Base-by-base conservation (phyloP, 2,329 filamentous ascomycete genomes). In the Fusarium sp. region DNA sequence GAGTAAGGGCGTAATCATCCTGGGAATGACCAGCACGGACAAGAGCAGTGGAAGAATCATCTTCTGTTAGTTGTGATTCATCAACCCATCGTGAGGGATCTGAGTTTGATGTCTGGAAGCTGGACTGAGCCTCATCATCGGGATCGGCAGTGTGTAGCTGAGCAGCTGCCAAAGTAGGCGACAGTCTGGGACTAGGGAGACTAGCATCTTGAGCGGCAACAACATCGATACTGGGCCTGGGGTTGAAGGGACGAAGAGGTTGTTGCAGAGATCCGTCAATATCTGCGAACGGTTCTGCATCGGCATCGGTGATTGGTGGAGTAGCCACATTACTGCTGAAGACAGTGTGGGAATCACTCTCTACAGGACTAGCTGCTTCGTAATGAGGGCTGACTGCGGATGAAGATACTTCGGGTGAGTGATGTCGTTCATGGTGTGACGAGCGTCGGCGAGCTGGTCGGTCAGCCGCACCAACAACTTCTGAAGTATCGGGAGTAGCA, bases 171-270 rank as follows among this genome's bases (percentile, higher is more conserved):
- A 97, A 88, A 8, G 95, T 97, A 6, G 96, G 96, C 26, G 96
- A 99, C 58, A 99, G 82, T 75, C 96, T 94, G 33, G 96, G 96
- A 78, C 96, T 99, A 53, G 96, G 96, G 66, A 99, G 85, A 80
- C 93, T 98, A 69, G 93, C 93, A 83, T 98, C 95, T 77, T 96
- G 92, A 38, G 91, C 90, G 58, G 90, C 88, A 56, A 91, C 86
- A 46, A 89, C 91, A 74, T 94, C 90, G 49, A 94, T 84, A 47
- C 81, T 82, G 24, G 87, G 84, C 29, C 85, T 79, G 44, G 82
- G 82, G 65, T 82, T 85, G 53, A 84, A 80, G 69, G 82, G 82
- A 35, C 83, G 80, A 59, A 84, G 76, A 23, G 80, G 81, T 74
- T 80, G 80, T 56, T 83, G 81, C 18, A 87, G 78, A 15, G 83